Conservation (phyloP, 2,329 filamentous ascomycete species). For the Blastomyces emzantsi region DNA sequence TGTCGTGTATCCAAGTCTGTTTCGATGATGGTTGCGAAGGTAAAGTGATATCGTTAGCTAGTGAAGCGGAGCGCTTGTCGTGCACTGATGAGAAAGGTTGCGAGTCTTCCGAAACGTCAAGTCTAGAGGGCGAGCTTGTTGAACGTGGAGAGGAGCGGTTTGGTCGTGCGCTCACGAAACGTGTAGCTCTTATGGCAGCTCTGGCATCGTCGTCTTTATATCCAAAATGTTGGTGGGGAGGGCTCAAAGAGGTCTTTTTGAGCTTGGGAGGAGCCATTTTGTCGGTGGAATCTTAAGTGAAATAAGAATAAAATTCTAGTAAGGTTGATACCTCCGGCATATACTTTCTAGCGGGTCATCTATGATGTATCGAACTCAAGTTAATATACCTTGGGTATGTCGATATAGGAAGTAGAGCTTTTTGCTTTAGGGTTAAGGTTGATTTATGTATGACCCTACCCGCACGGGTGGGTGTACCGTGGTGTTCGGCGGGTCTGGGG, state of each 20-base stretch:
- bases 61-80: not conserved
- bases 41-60: not conserved
- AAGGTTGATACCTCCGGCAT: not conserved
- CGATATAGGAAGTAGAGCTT: not conserved
- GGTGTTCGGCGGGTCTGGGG: not conserved
- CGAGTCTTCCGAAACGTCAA: not conserved
- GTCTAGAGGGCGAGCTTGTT: constrained; percentile 1
- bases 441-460: not conserved
- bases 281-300: not conserved
- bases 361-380: constrained; percentile 3
- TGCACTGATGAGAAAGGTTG: not conserved
- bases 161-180: not conserved
- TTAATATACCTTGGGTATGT: not conserved
- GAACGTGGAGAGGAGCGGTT: not conserved
- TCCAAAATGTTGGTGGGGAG: constrained; percentile 1
- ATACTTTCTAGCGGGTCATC: not conserved
- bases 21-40: constrained; percentile 3
- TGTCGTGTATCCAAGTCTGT: constrained; percentile 7
- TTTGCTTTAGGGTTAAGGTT: constrained; percentile 1
- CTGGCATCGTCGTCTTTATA: constrained; percentile 1
- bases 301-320: not conserved
- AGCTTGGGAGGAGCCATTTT: constrained; percentile 3
- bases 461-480: not conserved
- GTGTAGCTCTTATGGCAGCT: constrained; percentile 1
- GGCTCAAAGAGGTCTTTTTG: constrained; percentile 6